These are phyloP conservation scores for Myxozyma melibiosi DNA, from an alignment of 805 yeast species.

Conservation along the genomic window DNA sequence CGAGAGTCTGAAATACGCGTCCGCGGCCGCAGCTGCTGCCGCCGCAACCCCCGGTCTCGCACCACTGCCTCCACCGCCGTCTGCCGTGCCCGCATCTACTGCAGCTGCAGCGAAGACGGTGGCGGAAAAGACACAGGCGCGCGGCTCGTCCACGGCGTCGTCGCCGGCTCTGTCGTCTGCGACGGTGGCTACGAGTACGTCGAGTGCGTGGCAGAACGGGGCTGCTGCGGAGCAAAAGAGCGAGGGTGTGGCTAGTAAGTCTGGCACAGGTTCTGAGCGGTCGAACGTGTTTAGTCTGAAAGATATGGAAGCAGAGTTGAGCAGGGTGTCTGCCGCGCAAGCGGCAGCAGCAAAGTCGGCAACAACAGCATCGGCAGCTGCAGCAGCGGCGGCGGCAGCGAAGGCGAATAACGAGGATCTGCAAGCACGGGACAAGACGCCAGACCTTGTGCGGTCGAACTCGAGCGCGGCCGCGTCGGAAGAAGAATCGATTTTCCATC, in stretches of 20 bases:
- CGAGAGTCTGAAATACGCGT: constrained; percentile 52
- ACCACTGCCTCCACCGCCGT: constrained; percentile 34
- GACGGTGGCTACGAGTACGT: constrained; percentile 26
- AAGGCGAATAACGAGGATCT: too few relatives aligned
- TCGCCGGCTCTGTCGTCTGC: constrained; percentile 23
- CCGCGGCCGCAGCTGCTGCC: constrained; percentile 41
- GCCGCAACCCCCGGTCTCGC: constrained; percentile 34
- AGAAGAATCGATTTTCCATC: constrained; percentile 27
- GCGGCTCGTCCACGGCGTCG: constrained; percentile 28
- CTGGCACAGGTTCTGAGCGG: background rate
- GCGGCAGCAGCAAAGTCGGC: background rate
- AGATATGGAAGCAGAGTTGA: constrained; percentile 28
- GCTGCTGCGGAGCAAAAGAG: background rate
- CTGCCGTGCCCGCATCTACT: constrained; percentile 25
- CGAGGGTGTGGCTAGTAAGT: background rate
- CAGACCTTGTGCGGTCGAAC: constrained; percentile 27
- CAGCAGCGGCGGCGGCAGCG: background rate
- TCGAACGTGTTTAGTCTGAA: constrained; percentile 10
- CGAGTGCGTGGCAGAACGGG: constrained; percentile 22
- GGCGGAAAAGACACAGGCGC: constrained; percentile 29
- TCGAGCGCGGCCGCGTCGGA: constrained; percentile 19
- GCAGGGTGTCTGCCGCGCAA: constrained; percentile 10
- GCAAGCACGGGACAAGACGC: constrained; percentile 17
- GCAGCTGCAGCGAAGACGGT: constrained; percentile 27
- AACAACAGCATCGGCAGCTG: background rate